Evolutionary conservation across 2,329 filamentous ascomycete species (phyloP).

Genomic region (Acrocalymma vagum): DNA sequence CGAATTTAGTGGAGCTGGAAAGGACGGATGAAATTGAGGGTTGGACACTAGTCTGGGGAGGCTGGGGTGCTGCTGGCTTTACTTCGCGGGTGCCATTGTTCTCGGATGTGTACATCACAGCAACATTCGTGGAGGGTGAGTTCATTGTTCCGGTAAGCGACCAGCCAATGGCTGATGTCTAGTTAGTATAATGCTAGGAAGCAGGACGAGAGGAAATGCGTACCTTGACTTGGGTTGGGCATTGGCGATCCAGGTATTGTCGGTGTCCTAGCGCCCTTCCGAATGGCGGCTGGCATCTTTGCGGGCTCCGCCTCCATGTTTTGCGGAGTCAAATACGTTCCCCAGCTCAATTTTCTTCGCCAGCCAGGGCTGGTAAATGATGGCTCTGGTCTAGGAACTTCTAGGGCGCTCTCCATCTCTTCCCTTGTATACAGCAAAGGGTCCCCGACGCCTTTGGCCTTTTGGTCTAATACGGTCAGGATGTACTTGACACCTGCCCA

Average conservation of each 20-base stretch:
- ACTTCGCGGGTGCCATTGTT: slow-evolving; percentile 33
- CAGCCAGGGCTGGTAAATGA: slow-evolving; percentile 61
- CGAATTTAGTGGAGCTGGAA: slow-evolving; percentile 36
- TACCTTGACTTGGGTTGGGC: slow-evolving; percentile 61
- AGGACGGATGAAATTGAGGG: slow-evolving; percentile 43
- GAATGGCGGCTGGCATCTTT: slow-evolving; percentile 42
- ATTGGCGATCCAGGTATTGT: slow-evolving; percentile 55
- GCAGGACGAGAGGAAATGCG: slow-evolving; percentile 5
- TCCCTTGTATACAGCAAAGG: slow-evolving; percentile 72
- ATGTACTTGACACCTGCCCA: slow-evolving; percentile 92
- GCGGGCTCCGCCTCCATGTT: slow-evolving; percentile 36
- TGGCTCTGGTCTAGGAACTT: slow-evolving; percentile 60
- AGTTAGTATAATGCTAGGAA: slow-evolving; percentile 17
- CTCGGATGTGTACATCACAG: slow-evolving; percentile 76
- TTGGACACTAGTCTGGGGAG: slow-evolving; percentile 25
- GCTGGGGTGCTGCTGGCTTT: slow-evolving; percentile 29
- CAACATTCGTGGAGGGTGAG: slow-evolving; percentile 83
- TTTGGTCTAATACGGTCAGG: slow-evolving; percentile 84
- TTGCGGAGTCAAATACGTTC: slow-evolving; percentile 49
- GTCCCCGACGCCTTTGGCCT: slow-evolving; percentile 85
- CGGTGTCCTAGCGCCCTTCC: slow-evolving; percentile 33
- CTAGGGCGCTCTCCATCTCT: slow-evolving; percentile 77
- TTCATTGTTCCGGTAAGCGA: slow-evolving; percentile 88
- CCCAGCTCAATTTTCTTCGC: slow-evolving; percentile 57
- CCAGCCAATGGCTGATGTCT: slow-evolving; percentile 73